These are phyloP conservation scores for Purpureocillium takamizusanense DNA, from an alignment of 2,329 filamentous ascomycete species.

Conservation along the genomic window DNA sequence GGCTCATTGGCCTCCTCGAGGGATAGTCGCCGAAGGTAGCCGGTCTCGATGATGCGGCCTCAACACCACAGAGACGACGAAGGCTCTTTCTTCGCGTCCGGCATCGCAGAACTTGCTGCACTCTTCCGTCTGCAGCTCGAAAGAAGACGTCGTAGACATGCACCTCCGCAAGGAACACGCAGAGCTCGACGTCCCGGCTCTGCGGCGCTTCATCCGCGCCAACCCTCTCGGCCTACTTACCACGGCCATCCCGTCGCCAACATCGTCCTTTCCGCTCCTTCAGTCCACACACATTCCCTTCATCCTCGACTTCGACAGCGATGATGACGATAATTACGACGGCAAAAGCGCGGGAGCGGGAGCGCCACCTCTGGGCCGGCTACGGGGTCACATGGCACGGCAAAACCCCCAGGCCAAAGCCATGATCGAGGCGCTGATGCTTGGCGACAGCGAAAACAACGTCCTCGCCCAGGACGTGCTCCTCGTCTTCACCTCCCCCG, in stretches of 20 bases:
- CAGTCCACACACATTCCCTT: constrained; percentile 54
- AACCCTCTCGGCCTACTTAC: constrained; percentile 55
- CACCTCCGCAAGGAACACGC: constrained; percentile 46
- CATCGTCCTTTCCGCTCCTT: constrained; percentile 34
- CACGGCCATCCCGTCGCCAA: constrained; percentile 44
- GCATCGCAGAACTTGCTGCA: too few relatives aligned
- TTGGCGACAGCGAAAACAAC: constrained; percentile 6
- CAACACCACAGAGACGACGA: not conserved
- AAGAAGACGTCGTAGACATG: constrained; percentile 30
- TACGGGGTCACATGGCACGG: constrained; percentile 54
- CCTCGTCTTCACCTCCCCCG: constrained; percentile 49
- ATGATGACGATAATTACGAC: too few relatives aligned
- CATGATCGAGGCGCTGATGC: constrained; percentile 37
- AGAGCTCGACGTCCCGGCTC: constrained; percentile 36
- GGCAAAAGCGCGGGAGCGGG: too few relatives aligned
- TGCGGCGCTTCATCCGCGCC: constrained; percentile 46
- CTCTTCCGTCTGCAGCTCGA: too few relatives aligned
- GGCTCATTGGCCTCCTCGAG: not conserved
- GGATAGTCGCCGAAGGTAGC: not conserved
- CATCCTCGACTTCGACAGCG: constrained; percentile 37
- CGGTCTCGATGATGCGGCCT: not conserved
- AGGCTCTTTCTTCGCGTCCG: not conserved
- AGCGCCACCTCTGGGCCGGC: constrained; percentile 15
- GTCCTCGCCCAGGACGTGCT: constrained; percentile 44
- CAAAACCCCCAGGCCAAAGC: constrained; percentile 55